Conservation (phyloP, 352 stramenopile genomes). For the Phytophthora brassicae region DNA sequence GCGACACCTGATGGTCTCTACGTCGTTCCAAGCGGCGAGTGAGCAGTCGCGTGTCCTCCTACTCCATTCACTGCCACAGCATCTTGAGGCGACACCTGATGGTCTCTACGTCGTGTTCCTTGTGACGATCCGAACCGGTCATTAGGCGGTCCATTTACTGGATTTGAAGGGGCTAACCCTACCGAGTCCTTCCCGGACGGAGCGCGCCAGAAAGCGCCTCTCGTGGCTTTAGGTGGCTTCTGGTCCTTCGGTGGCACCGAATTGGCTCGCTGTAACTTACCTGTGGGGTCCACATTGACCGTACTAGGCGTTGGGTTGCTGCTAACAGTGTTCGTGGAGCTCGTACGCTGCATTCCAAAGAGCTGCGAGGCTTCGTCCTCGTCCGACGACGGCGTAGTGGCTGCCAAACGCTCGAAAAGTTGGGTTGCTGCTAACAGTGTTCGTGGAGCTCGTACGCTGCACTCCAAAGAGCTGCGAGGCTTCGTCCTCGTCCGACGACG, state of each 20-base stretch:
- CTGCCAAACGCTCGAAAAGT: conserved; percentile 69
- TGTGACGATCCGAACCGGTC: conserved; percentile 22
- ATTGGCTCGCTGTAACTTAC: conserved; percentile 57
- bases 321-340: conserved; percentile 14
- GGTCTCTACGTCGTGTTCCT: conserved; percentile 23
- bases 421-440: conserved; percentile 32
- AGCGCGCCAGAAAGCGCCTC: conserved; percentile 65
- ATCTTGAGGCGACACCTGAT: conserved; percentile 47
- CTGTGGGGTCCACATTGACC: conserved; percentile 21
- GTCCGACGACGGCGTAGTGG: conserved; percentile 50
- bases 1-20: conserved; percentile 46
- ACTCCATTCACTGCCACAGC: conserved; percentile 2
- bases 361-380: conserved; percentile 41
- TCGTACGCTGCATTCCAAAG: conserved; percentile 50
- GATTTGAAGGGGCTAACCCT: conserved; percentile 1
- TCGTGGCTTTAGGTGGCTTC: conserved; percentile 36
- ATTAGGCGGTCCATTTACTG: conserved; percentile 2
- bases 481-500: conserved; percentile 52
- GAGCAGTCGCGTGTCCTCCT: not conserved
- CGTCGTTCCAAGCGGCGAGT: conserved; percentile 23
- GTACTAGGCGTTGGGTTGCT: conserved; percentile 1
- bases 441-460: conserved; percentile 52
- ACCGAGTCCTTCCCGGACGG: conserved; percentile 45
- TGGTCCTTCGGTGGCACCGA: conserved; percentile 62
- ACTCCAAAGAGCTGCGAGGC: conserved; percentile 40